Percentiles rank a stretch among this genome's conserved stretches.
These are phyloP conservation scores for Tulasnella sp. DNA, from an alignment of 768 basidiomycete species.

Conservation along the genomic window DNA sequence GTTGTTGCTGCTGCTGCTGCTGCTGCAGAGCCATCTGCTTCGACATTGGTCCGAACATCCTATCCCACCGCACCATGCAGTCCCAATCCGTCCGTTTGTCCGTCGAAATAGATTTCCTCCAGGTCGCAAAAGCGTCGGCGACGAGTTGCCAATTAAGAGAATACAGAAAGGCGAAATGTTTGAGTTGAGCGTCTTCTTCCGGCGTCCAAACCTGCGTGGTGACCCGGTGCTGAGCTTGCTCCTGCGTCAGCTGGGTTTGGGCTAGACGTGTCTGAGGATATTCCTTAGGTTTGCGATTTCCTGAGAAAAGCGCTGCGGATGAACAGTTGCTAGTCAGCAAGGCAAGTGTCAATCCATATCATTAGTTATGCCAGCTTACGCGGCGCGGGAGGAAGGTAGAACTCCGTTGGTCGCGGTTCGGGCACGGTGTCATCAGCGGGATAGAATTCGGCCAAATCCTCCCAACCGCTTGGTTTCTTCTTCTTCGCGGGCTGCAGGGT, in stretches of 20 bases:
- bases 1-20: neutral
- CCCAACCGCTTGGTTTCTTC: slow-evolving; percentile 53
- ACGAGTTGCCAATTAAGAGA: slow-evolving; percentile 35
- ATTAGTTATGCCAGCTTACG: slow-evolving; percentile 11
- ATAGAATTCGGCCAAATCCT: slow-evolving; percentile 34
- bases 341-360: neutral
- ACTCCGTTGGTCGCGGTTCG: slow-evolving; percentile 11
- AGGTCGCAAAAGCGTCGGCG: slow-evolving; percentile 34
- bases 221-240: slow-evolving; percentile 5
- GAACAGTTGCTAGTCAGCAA: neutral
- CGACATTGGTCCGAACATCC: neutral
- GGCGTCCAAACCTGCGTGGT: slow-evolving; percentile 12
- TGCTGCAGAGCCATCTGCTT: neutral
- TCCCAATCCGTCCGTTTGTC: slow-evolving; percentile 33
- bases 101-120: slow-evolving; percentile 27
- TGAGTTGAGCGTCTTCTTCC: slow-evolving; percentile 30
- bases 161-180: slow-evolving; percentile 27
- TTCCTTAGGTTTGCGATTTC: slow-evolving; percentile 1
- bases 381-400: slow-evolving; percentile 12
- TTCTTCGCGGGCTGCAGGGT: slow-evolving; percentile 72
- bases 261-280: neutral
- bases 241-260: slow-evolving; percentile 1
- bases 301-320: neutral
- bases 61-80: slow-evolving; percentile 32
- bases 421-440: slow-evolving; percentile 16